Evolutionary conservation across 108 stramenopile species (phyloP).

Genomic region (Seminavis robusta): DNA sequence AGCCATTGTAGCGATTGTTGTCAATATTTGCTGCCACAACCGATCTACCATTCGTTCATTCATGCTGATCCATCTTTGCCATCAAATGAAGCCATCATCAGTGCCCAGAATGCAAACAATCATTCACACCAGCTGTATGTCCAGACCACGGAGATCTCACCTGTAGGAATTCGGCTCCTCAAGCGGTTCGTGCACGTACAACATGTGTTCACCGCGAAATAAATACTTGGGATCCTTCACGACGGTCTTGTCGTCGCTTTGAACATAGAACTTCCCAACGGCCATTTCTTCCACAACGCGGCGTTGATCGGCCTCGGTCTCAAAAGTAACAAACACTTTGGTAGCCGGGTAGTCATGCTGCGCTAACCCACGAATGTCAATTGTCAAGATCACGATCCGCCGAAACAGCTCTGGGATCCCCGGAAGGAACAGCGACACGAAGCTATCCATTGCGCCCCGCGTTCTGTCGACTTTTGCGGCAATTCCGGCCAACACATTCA

Average conservation of each 20-base stretch:
- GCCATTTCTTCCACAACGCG: conserved; percentile 41
- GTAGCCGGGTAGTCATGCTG: conserved; percentile 44
- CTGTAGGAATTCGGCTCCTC: no score
- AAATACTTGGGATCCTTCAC: conserved; percentile 17
- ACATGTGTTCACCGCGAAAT: conserved; percentile 28
- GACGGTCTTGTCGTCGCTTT: conserved; percentile 21
- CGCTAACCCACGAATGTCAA: conserved; percentile 41
- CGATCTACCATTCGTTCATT: no score
- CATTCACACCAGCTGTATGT: no score
- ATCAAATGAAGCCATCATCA: no score
- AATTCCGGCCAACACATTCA: conserved; percentile 32
- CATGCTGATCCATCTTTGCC: no score
- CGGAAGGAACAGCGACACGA: conserved; percentile 26
- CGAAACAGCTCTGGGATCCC: conserved; percentile 45
- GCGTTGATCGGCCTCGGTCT: conserved; percentile 52
- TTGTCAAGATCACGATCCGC: conserved; percentile 37
- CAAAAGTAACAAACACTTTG: conserved; percentile 63
- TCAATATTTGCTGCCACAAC: no score
- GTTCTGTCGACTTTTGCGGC: conserved; percentile 34
- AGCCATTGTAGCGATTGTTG: no score
- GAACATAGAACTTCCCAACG: conserved; percentile 37
- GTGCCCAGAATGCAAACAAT: no score
- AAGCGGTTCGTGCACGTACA: conserved; percentile 43
- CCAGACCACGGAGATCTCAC: no score
- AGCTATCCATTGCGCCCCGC: no score